Base-by-base conservation (phyloP, 108 stramenopile species). In the Cyclotella atomus region DNA sequence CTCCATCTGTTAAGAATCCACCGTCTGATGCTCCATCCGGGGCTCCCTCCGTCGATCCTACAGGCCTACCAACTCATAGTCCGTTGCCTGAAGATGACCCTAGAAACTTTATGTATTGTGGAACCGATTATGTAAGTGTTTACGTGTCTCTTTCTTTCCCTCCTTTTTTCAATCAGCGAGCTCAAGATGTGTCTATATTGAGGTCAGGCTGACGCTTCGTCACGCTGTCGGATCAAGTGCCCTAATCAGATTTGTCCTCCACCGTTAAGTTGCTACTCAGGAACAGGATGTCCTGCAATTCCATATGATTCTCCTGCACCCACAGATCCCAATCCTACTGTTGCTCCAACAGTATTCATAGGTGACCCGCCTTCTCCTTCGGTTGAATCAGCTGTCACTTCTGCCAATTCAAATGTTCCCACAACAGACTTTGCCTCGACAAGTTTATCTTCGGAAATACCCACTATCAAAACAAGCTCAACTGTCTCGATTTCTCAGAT, bases 81-180 rank as follows among this genome's bases (percentile, higher is more conserved):
- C 66, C 66, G 21, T 38, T 68, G n/a, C 30, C 33, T 9, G 34
- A 53, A 36, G 52, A 36, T 36, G 66, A 68, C 28, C 47, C 43
- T 3, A 6, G 34, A 8, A 49, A 52, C 33, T 33, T 35, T 5
- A 50, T 68, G 47, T 68, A 52, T 50, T 68, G 66, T 54, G 66
- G 66, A 7, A 36, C 23, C 3, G 46, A 46, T 36, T 68, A 52
- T 50, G 64, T 65, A 17, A 46, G 64, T 49, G 19, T 17, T 41
- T 30, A 20, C 52, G 25, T 16, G 4, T 65, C 1, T 49, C 1
- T 49, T 4, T 65, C 24, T 65, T 46, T 45, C 6, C 1, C 45
- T 5, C 3, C 30, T 33, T n/a, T 59, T 20, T 9, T 15, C 32
- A 35, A 41, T 41, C 12, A 9, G 7, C 38, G 7, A 12, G 7